These are phyloP conservation scores for Aaosphaeria arxii DNA, from an alignment of 2,329 filamentous ascomycete species.

Conservation along the genomic window DNA sequence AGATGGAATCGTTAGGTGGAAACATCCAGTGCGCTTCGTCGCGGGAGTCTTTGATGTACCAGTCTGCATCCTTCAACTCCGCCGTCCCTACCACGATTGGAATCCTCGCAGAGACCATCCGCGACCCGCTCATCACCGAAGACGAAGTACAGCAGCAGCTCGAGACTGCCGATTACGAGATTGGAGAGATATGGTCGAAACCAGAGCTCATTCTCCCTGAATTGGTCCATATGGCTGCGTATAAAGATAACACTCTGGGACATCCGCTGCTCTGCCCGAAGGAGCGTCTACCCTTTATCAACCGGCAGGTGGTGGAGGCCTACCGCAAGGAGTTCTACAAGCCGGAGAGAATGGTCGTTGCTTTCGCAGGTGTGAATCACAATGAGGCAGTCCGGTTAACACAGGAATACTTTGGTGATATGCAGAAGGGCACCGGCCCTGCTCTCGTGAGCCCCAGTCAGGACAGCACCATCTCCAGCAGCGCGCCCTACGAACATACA, in stretches of 20 bases:
- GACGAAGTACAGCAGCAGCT: constrained; percentile 85
- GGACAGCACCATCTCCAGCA: constrained; percentile 9
- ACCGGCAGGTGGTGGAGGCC: constrained; percentile 67
- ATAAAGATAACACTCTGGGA: constrained; percentile 92
- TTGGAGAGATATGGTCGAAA: constrained; percentile 96
- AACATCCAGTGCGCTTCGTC: constrained; percentile 97
- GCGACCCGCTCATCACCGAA: constrained; percentile 78
- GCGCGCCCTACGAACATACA: constrained; percentile 45
- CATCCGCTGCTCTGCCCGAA: constrained; percentile 89
- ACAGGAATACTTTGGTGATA: constrained; percentile 87
- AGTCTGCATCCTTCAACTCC: constrained; percentile 95
- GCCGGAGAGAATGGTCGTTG: constrained; percentile 88
- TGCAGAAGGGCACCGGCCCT: constrained; percentile 59
- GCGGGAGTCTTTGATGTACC: constrained; percentile 96
- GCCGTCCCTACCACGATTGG: constrained; percentile 79
- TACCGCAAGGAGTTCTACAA: constrained; percentile 83
- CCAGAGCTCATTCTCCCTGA: constrained; percentile 94
- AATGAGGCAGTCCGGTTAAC: constrained; percentile 73
- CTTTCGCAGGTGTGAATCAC: constrained; percentile 90
- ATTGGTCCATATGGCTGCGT: constrained; percentile 91
- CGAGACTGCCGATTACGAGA: constrained; percentile 90
- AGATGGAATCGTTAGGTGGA: constrained; percentile 82
- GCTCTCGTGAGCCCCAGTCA: constrained; percentile 31
- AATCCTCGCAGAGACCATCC: constrained; percentile 89
- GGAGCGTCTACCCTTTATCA: constrained; percentile 74